Base-by-base conservation (phyloP, 169 alveolate genomes). In the Plasmodium sp. region DNA sequence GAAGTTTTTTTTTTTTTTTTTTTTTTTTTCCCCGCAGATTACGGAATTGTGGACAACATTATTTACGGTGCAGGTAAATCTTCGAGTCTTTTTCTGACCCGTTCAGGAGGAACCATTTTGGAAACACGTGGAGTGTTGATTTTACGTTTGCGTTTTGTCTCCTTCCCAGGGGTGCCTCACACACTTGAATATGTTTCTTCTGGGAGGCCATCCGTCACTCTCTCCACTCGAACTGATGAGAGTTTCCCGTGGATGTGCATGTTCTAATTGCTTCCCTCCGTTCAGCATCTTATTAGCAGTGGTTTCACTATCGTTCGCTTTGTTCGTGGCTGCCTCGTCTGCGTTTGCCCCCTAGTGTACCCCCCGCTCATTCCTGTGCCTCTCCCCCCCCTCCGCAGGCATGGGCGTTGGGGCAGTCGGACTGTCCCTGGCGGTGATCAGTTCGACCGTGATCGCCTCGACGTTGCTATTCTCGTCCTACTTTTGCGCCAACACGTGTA, bases 351-450 rank as follows among this genome's bases (percentile, higher is more conserved):
- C 85, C 5, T 3, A 3, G 18, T 39, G 1, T 51, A 22, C 22
- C 77, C 7, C 51, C 34, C 27, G 0, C 71, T 39, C 22, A 9
- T n/a, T 82, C 41, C 6, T 33, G 22, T 82, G 33, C 7, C 18
- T 82, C 3, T 9, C 1, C 18, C 39, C 27, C 58, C 33, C 18
- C 10, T 16, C 56, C 39, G n/a, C 58, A 88, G 94, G 94, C 67
- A 18, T 88, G 72, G 94, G 94, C n/a, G 90, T 88, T 22, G 94
- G 94, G 72, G 94, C 94, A 31, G 45, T 88, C 31, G 94, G 94
- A 88, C 72, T 88, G 31, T 77, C 94, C 41, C 81, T 88, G 43
- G 94, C 94, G 43, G 56, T 88, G 27, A 4, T 88, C 27, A 88
- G 94, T 51, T 88, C 94, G 27, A 88, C 94, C 3, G 74, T 88